These are phyloP conservation scores for Pleomassaria siparia DNA, from an alignment of 2,329 filamentous ascomycete genomes.

Conservation along the genomic window DNA sequence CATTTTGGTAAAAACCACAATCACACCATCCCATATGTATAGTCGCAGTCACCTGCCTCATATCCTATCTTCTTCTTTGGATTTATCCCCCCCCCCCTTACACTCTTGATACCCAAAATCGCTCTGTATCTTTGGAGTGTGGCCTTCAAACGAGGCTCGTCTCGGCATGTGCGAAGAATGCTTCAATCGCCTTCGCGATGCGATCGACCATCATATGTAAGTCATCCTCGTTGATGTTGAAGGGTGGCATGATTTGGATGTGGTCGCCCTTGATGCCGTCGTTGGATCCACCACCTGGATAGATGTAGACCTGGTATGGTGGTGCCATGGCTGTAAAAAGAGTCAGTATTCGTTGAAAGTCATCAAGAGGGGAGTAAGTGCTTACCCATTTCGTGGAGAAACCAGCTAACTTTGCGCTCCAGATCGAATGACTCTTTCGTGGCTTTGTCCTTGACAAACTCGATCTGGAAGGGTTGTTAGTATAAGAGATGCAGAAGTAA, in stretches of 20 bases:
- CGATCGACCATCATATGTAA: conserved; percentile 58
- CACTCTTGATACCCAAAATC: neutral
- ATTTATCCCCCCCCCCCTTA: neutral
- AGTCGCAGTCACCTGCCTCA: neutral
- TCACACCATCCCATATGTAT: too few species aligned
- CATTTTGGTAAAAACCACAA: neutral
- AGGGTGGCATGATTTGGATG: conserved; percentile 69
- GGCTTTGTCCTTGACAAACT: conserved; percentile 59
- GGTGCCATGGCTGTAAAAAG: conserved; percentile 39
- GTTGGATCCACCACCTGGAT: conserved; percentile 63
- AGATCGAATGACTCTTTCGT: conserved; percentile 58
- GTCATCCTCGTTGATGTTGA: conserved; percentile 61
- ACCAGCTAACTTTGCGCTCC: conserved; percentile 47
- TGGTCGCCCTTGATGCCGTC: conserved; percentile 67
- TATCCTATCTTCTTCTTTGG: neutral
- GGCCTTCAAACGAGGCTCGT: neutral
- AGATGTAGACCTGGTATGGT: conserved; percentile 59
- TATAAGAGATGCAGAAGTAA: conserved; percentile 8
- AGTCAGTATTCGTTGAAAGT: neutral
- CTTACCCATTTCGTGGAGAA: conserved; percentile 55
- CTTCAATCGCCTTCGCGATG: conserved; percentile 54
- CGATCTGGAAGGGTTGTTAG: too few species aligned
- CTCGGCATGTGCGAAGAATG: conserved; percentile 42
- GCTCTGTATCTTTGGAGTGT: neutral
- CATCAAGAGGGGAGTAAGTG: neutral